Evolutionary conservation across 2,329 filamentous ascomycete species (phyloP), one percentile per base, ranked within the genome.

Genomic region (Alternaria solani): DNA sequence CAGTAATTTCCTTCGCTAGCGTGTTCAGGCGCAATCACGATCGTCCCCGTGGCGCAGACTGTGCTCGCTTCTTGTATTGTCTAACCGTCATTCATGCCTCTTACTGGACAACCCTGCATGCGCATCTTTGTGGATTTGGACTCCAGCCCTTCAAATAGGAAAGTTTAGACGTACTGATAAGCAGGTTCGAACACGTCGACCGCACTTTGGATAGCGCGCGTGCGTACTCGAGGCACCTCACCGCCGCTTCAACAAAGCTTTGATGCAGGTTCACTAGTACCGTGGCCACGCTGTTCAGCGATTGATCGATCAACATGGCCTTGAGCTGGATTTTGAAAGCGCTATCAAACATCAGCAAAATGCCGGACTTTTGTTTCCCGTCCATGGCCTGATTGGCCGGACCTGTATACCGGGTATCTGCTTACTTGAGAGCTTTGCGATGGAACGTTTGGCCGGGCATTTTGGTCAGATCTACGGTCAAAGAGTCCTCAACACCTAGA

Each of bases 291-390:
- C 88, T 86, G 80, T 98, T 98, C 81, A 94, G 89, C 4, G 84
- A 79, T 5, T 91, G 91, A 76, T 96, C 93, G 69, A 92, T 89
- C 75, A 93, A 91, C 88, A 96, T 94, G 51, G 88, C 83, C 69
- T 95, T 91, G 52, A 93, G 89, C 75, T 96, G 92, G 53, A 95
- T 88, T 76, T 93, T 94, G 82, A 98, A 93, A 4, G 88, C 81
- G 71, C 81, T 83, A 61, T 61, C 38, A n/a, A 60, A 9, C 32
- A 60, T 72, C 54, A 69, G 65, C 55, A 52, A 38, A 68, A 43
- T 51, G 34, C 63, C 26, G 57, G 46, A 39, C 43, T 25, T 48
- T 46, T 38, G 8, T 26, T 44, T 53, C 20, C 52, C 34, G 41
- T 46, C 41, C n/a, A 51, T 59, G 3, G 23, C 9, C 42, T 25